Evolutionary conservation across 2,329 filamentous ascomycete genomes (phyloP).

Genomic region (Cadophora sp.): DNA sequence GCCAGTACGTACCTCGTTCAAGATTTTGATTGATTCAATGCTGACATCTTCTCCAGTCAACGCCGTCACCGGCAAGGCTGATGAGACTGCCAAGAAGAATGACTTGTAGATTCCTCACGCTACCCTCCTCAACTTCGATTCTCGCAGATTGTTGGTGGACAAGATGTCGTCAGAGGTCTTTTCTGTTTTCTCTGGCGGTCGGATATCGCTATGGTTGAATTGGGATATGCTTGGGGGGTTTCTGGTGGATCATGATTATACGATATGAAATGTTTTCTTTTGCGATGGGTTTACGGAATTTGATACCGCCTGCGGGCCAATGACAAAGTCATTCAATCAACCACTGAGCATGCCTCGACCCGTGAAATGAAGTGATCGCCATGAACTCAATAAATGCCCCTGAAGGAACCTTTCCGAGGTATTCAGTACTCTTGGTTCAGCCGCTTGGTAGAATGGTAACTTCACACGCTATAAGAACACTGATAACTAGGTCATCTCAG

Average conservation of each 20-base stretch:
- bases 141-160: constrained; percentile 18
- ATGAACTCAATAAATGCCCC: neutral
- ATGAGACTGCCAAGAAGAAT: constrained; percentile 27
- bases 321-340: constrained; percentile 16
- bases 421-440: too few relatives aligned
- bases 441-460: too few relatives aligned
- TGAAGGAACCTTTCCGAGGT: neutral
- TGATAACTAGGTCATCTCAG: too few relatives aligned
- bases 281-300: constrained; percentile 16
- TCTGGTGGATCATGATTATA: constrained; percentile 19
- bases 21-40: neutral
- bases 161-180: neutral
- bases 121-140: constrained; percentile 24
- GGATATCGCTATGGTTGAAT: constrained; percentile 16
- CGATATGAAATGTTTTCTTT: constrained; percentile 12
- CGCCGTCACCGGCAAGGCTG: constrained; percentile 25
- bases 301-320: constrained; percentile 27
- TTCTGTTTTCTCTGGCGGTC: constrained; percentile 2
- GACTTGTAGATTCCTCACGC: constrained; percentile 23
- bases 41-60: constrained; percentile 21
- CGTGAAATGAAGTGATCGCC: neutral
- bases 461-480: too few relatives aligned
- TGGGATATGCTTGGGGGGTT: constrained; percentile 4
- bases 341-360: neutral
- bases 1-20: constrained; percentile 17